phyloP scores from a whole-genome alignment of 257 asterid species.

The Ligustrum vulgare region DNA sequence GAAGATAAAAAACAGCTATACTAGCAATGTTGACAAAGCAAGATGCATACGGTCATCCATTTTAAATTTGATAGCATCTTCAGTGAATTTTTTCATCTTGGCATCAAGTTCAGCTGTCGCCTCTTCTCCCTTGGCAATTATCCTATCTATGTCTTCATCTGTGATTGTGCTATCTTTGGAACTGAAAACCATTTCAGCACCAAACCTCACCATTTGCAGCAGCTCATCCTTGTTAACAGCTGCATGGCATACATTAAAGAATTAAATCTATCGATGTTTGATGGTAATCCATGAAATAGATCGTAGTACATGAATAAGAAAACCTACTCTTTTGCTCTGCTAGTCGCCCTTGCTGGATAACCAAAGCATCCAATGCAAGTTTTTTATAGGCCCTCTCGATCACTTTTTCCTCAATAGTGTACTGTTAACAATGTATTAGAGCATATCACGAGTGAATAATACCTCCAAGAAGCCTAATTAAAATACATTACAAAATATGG shows the following conservation, averaged over 20 bases:
- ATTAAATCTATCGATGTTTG: conserved; percentile 11
- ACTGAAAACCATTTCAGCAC: conserved; percentile 99
- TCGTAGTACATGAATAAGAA: conserved; percentile 14
- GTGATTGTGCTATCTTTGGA: conserved; percentile 99
- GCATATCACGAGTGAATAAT: conserved; percentile 17
- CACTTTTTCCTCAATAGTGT: conserved; percentile 97
- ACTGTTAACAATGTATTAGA: conserved; percentile 46
- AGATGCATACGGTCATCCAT: conserved; percentile 89
- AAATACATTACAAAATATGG: conserved; percentile 4
- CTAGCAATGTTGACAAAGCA: conserved; percentile 15
- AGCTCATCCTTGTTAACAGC: conserved; percentile 98
- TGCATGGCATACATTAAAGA: conserved; percentile 31
- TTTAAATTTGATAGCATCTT: conserved; percentile 97
- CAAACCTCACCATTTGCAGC: conserved; percentile 98
- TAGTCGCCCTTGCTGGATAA: conserved; percentile 96
- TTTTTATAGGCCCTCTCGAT: conserved; percentile 99
- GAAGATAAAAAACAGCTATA: conserved; percentile 4
- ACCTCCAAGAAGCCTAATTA: conserved; percentile 6
- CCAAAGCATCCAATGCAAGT: conserved; percentile 99
- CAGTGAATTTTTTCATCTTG: conserved; percentile 97
- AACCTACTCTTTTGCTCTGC: conserved; percentile 91
- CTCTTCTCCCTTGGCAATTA: conserved; percentile 99
- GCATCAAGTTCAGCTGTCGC: conserved; percentile 99
- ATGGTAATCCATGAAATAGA: conserved; percentile 11
- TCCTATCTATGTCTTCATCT: conserved; percentile 97